These are phyloP conservation scores for Globisporangium emineosum DNA, from an alignment of 352 stramenopile species.

Conservation along the genomic window DNA sequence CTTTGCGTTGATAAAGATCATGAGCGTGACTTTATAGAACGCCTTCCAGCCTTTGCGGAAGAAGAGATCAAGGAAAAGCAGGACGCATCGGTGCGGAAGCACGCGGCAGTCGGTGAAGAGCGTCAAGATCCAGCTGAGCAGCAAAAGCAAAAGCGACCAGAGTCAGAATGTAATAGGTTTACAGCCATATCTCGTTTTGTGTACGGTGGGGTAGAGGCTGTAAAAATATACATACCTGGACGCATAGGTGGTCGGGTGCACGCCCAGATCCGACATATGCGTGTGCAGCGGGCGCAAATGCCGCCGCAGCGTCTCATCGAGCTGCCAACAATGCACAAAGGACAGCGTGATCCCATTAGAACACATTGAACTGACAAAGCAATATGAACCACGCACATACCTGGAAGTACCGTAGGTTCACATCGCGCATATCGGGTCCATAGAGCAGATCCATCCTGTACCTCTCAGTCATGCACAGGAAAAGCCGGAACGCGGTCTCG, in stretches of 20 bases:
- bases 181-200: not conserved
- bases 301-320: constrained; percentile 40
- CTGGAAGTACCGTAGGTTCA: constrained; percentile 51
- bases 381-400: not conserved
- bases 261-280: constrained; percentile 39
- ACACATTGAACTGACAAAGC: not conserved
- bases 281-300: constrained; percentile 36
- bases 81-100: constrained; percentile 33
- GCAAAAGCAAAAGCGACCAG: not conserved
- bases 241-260: constrained; percentile 48
- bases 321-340: constrained; percentile 9
- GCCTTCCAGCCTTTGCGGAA: constrained; percentile 49
- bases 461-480: constrained; percentile 47
- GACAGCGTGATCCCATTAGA: not conserved
- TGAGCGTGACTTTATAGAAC: constrained; percentile 40
- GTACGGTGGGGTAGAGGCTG: not conserved
- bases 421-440: constrained; percentile 44
- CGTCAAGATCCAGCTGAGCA: constrained; percentile 43
- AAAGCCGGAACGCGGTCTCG: constrained; percentile 44
- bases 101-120: constrained; percentile 50
- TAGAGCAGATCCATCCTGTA: constrained; percentile 51
- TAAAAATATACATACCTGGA: constrained; percentile 27
- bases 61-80: constrained; percentile 45
- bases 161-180: not conserved
- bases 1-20: constrained; percentile 39